These are phyloP conservation scores for Rhizopus delemar DNA, from an alignment of 371 early-diverging fungal species.

Conservation along the genomic window DNA sequence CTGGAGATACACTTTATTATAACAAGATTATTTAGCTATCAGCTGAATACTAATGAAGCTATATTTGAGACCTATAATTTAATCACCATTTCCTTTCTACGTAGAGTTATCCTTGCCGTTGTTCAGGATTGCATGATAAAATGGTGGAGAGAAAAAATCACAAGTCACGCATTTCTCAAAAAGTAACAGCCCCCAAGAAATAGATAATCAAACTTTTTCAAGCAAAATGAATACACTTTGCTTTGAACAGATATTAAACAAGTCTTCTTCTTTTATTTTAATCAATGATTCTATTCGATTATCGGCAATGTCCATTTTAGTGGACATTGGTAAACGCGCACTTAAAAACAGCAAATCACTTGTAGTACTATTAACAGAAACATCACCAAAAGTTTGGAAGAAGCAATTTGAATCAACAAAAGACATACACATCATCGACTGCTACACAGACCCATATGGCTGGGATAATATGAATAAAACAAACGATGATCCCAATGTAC, in stretches of 20 bases:
- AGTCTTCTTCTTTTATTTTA: slow-evolving; percentile 32
- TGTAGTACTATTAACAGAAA: slow-evolving; percentile 40
- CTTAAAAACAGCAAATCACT: slow-evolving; percentile 26
- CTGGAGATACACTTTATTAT: too few relatives aligned
- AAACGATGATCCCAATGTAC: background rate
- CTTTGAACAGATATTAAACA: slow-evolving; percentile 42
- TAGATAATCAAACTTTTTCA: background rate
- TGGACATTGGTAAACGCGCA: slow-evolving; percentile 30
- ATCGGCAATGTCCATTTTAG: slow-evolving; percentile 29
- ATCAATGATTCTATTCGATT: slow-evolving; percentile 36
- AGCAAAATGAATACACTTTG: slow-evolving; percentile 25
- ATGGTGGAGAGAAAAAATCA: too few relatives aligned
- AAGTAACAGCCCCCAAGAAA: too few relatives aligned
- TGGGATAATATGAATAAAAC: slow-evolving; percentile 26
- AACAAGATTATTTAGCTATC: too few relatives aligned
- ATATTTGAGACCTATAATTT: too few relatives aligned
- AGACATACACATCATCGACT: slow-evolving; percentile 32
- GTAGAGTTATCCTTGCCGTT: too few relatives aligned
- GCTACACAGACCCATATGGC: slow-evolving; percentile 39
- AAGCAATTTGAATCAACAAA: background rate
- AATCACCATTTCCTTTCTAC: too few relatives aligned
- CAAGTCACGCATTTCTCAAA: too few relatives aligned
- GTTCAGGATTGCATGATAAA: too few relatives aligned
- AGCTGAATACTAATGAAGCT: too few relatives aligned
- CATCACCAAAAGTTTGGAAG: slow-evolving; percentile 36